Evolutionary conservation across 495 filamentous ascomycete genomes (phyloP).

Genomic region (Letharia columbiana): DNA sequence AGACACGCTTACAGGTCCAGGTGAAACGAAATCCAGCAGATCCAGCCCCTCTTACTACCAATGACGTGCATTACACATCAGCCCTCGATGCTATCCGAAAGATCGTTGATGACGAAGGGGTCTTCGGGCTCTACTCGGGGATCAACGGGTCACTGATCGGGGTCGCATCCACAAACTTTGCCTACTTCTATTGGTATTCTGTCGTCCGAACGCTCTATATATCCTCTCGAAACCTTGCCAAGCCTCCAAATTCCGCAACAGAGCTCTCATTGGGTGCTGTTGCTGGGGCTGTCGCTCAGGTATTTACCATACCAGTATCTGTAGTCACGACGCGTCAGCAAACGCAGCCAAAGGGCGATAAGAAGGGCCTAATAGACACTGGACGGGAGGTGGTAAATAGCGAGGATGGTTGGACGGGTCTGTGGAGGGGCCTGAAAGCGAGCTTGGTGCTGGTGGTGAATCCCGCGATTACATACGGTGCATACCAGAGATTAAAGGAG

Average conservation of each 20-base stretch:
- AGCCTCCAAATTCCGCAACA: slow-evolving; percentile 67
- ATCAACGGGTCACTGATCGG: slow-evolving; percentile 80
- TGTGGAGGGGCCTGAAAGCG: slow-evolving; percentile 94
- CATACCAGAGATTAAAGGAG: slow-evolving; percentile 84
- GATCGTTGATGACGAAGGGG: slow-evolving; percentile 74
- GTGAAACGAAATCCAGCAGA: slow-evolving; percentile 56
- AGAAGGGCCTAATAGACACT: slow-evolving; percentile 82
- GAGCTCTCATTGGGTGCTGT: slow-evolving; percentile 84
- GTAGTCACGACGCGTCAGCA: slow-evolving; percentile 95
- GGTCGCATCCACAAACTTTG: slow-evolving; percentile 96
- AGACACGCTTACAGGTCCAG: slow-evolving; percentile 95
- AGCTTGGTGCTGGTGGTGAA: slow-evolving; percentile 95
- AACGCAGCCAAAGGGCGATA: slow-evolving; percentile 74
- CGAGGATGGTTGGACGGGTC: slow-evolving; percentile 80
- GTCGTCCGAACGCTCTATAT: slow-evolving; percentile 76
- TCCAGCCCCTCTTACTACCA: slow-evolving; percentile 30
- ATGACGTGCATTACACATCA: slow-evolving; percentile 66
- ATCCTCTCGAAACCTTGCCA: slow-evolving; percentile 50
- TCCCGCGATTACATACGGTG: slow-evolving; percentile 95
- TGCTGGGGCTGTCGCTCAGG: slow-evolving; percentile 83
- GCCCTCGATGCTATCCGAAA: slow-evolving; percentile 81
- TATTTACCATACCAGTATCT: slow-evolving; percentile 93
- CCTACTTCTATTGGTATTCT: slow-evolving; percentile 99
- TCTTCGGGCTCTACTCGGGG: slow-evolving; percentile 78
- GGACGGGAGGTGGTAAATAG: slow-evolving; percentile 79